Conservation (phyloP, 768 basidiomycete species). For the Collybiopsis luxurians region DNA sequence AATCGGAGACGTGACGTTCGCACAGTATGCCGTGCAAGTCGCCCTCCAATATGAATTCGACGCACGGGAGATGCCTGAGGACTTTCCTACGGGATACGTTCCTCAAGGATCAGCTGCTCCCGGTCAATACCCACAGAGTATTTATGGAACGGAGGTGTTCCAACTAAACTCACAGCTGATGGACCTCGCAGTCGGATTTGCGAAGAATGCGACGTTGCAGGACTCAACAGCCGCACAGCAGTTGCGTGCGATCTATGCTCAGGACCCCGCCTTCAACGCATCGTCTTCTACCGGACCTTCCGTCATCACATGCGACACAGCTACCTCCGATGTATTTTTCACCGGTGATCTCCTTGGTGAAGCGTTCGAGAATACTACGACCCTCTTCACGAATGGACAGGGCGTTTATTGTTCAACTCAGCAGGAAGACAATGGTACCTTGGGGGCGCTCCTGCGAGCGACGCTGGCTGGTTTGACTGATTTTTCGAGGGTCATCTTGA, state of each 20-base stretch:
- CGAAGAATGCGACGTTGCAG: constrained; percentile 26
- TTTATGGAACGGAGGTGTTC: constrained; percentile 46
- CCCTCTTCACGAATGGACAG: constrained; percentile 28
- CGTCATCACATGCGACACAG: constrained; percentile 33
- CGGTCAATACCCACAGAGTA: constrained; percentile 18
- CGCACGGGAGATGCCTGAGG: constrained; percentile 34
- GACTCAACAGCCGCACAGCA: constrained; percentile 26
- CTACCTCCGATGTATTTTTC: constrained; percentile 35
- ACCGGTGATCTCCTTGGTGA: constrained; percentile 32
- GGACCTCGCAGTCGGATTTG: constrained; percentile 23
- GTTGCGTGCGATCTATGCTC: constrained; percentile 29
- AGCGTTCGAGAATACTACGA: constrained; percentile 35
- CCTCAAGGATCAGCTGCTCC: constrained; percentile 26
- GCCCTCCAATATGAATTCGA: constrained; percentile 39
- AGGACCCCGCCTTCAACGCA: constrained; percentile 16
- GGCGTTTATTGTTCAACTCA: constrained; percentile 30
- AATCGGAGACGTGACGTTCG: constrained; percentile 33
- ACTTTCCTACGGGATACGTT: constrained; percentile 33
- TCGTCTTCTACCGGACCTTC: constrained; percentile 29
- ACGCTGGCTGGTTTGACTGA: constrained; percentile 18
- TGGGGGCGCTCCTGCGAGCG: constrained; percentile 35
- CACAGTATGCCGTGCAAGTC: constrained; percentile 36
- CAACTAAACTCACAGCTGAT: constrained; percentile 41
- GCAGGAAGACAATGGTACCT: constrained; percentile 40
- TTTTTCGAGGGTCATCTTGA: constrained; percentile 33